A percentile compares a stretch with the other conserved stretches of the same genome.
Conservation (phyloP, 176 grass and related monocot genomes). For the Ampelocalamus luodianensis region DNA sequence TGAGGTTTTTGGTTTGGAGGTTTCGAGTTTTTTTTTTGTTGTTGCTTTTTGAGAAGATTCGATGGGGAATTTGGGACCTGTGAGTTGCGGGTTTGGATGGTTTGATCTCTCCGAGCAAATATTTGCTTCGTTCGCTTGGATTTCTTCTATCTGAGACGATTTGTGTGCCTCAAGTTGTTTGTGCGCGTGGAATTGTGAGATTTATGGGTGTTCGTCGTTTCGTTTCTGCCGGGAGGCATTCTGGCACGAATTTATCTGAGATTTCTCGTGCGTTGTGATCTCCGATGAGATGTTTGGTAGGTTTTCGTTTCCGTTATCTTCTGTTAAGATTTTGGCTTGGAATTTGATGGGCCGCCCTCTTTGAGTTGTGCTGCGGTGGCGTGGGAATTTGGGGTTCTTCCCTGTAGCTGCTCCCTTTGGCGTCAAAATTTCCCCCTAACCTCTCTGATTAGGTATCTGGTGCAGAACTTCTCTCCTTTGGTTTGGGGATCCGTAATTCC, state of each 20-base stretch:
- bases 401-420: neutral
- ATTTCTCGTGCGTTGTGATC: neutral
- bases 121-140: neutral
- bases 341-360: neutral
- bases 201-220: neutral
- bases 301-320: neutral
- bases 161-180: neutral
- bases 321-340: constrained; percentile 4
- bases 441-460: neutral
- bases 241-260: neutral
- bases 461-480: neutral
- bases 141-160: constrained; percentile 16
- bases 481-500: neutral
- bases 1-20: neutral
- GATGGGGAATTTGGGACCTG: constrained; percentile 1
- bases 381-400: constrained; percentile 1
- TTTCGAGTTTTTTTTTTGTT: neutral
- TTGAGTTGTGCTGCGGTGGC: neutral
- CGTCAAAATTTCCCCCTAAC: neutral
- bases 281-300: neutral
- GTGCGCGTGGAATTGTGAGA: constrained; percentile 1
- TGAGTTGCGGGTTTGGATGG: neutral
- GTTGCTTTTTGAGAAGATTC: neutral
- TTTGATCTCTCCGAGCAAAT: neutral
- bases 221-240: neutral